Evolutionary conservation across 352 stramenopile species (phyloP).

Genomic region (Pythium brachiatum): DNA sequence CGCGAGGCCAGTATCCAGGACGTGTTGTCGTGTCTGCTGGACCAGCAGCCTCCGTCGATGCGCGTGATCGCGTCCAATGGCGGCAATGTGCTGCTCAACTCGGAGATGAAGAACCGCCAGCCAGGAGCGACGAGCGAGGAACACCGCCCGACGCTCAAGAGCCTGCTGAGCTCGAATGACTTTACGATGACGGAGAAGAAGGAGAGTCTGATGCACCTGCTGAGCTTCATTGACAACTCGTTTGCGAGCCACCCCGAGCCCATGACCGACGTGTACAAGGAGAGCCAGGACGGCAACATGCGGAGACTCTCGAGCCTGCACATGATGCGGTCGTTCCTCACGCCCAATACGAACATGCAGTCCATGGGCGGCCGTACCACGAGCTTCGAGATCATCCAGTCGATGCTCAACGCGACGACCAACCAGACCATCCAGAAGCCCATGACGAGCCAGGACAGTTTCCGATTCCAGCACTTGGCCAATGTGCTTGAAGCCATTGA

Average conservation of each 20-base stretch:
- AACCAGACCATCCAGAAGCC: constrained; percentile 85
- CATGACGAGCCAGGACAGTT: constrained; percentile 86
- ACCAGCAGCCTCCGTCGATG: constrained; percentile 56
- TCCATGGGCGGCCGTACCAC: constrained; percentile 67
- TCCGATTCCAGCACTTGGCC: constrained; percentile 81
- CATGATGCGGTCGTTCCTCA: constrained; percentile 79
- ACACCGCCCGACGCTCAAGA: constrained; percentile 68
- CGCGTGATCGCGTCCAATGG: constrained; percentile 47
- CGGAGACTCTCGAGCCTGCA: constrained; percentile 76
- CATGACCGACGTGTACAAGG: constrained; percentile 79
- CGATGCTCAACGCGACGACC: constrained; percentile 82
- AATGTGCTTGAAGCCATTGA: constrained; percentile 80
- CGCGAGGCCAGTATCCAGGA: constrained; percentile 78
- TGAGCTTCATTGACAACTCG: constrained; percentile 84
- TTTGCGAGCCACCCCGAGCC: constrained; percentile 75
- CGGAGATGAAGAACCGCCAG: constrained; percentile 45
- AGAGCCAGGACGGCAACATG: constrained; percentile 65
- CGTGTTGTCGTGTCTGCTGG: constrained; percentile 67
- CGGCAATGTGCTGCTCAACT: constrained; percentile 54
- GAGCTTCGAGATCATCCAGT: constrained; percentile 87
- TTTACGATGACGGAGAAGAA: constrained; percentile 88
- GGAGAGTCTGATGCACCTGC: constrained; percentile 71
- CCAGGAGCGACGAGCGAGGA: constrained; percentile 27
- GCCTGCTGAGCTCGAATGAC: constrained; percentile 75
- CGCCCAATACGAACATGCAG: constrained; percentile 26